These are phyloP conservation scores for Candida sp. DNA, from an alignment of 1,139 yeast genomes.

Conservation along the genomic window DNA sequence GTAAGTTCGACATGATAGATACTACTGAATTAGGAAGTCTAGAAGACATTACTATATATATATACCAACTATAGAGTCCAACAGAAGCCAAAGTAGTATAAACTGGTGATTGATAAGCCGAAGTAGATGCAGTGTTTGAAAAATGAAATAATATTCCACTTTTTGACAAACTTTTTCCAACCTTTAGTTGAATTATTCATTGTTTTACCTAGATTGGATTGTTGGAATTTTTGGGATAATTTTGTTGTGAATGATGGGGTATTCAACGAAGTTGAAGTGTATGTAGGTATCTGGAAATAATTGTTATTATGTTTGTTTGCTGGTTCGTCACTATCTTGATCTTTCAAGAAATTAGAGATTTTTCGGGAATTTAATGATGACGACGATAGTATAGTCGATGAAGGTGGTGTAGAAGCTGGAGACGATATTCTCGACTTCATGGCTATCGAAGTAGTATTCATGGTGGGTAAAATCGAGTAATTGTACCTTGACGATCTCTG, in stretches of 20 bases:
- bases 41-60: not conserved
- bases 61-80: slow-evolving; percentile 7
- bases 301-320: not conserved
- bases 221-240: not conserved
- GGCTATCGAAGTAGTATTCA: slow-evolving; percentile 4
- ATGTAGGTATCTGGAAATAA: slow-evolving; percentile 1
- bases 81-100: slow-evolving; percentile 18
- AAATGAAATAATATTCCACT: slow-evolving; percentile 16
- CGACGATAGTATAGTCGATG: not conserved
- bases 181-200: not conserved
- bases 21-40: slow-evolving; percentile 1
- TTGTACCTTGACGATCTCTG: slow-evolving; percentile 15
- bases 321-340: slow-evolving; percentile 14
- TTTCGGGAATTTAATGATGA: slow-evolving; percentile 13
- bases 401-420: not conserved
- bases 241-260: not conserved
- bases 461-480: slow-evolving; percentile 5
- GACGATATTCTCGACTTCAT: not conserved
- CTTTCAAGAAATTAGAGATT: slow-evolving; percentile 18
- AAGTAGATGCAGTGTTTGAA: slow-evolving; percentile 15
- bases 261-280: slow-evolving; percentile 7
- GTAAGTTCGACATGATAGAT: not conserved
- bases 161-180: slow-evolving; percentile 9
- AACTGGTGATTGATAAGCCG: slow-evolving; percentile 12
- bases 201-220: not conserved